phyloP scores from a whole-genome alignment of 352 stramenopile genomes.

The Phytophthora palmivora region DNA sequence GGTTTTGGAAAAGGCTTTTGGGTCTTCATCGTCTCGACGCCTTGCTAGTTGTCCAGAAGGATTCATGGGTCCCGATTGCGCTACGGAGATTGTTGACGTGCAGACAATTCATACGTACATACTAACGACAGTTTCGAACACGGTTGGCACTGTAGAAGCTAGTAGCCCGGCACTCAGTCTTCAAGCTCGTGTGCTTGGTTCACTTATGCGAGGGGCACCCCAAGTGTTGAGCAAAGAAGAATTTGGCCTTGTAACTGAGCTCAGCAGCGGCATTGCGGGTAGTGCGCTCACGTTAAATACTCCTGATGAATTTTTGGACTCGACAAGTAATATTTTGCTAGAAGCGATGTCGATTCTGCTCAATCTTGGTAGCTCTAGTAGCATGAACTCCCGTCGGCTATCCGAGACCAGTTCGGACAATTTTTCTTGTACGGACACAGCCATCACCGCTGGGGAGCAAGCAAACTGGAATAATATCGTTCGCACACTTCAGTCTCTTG shows the following conservation, averaged over 20 bases:
- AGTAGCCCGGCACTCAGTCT: slow-evolving; percentile 57
- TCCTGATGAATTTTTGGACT: slow-evolving; percentile 47
- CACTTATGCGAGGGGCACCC: slow-evolving; percentile 47
- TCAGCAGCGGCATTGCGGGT: slow-evolving; percentile 51
- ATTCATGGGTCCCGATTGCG: slow-evolving; percentile 55
- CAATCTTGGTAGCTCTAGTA: slow-evolving; percentile 17
- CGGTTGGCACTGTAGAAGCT: slow-evolving; percentile 43
- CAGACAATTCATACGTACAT: slow-evolving; percentile 53
- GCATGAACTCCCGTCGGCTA: slow-evolving; percentile 18
- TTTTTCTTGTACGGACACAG: slow-evolving; percentile 4
- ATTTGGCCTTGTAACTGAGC: slow-evolving; percentile 42
- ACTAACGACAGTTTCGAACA: slow-evolving; percentile 43
- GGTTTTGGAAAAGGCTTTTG: slow-evolving; percentile 54
- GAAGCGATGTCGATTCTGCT: slow-evolving; percentile 55
- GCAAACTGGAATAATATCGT: slow-evolving; percentile 45
- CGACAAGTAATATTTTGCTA: slow-evolving; percentile 49
- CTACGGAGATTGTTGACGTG: slow-evolving; percentile 44
- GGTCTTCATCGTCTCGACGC: slow-evolving; percentile 18
- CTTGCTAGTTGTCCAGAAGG: slow-evolving; percentile 33
- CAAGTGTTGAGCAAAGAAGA: slow-evolving; percentile 42
- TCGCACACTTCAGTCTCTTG: slow-evolving; percentile 56
- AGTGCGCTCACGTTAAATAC: slow-evolving; percentile 56
- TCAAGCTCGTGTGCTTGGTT: slow-evolving; percentile 55
- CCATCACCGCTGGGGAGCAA: slow-evolving; percentile 28
- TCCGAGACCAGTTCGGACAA: slow-evolving; percentile 5